Percentiles rank a stretch among this genome's conserved stretches.
These are phyloP conservation scores for Gracilariopsis chorda DNA, from an alignment of 23 red algal species.

Conservation along the genomic window DNA sequence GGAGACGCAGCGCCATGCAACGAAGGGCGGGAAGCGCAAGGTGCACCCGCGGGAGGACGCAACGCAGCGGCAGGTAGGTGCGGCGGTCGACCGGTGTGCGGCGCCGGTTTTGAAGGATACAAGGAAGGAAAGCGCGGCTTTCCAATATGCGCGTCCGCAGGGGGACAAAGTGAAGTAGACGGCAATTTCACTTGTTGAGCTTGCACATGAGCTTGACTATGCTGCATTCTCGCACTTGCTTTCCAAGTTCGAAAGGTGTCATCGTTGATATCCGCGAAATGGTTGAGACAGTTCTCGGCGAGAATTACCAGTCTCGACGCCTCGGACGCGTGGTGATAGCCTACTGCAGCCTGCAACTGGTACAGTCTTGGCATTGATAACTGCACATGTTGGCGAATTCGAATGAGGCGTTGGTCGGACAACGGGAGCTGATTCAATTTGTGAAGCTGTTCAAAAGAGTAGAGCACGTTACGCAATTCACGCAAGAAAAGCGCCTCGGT, in stretches of 20 bases:
- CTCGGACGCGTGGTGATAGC: neutral
- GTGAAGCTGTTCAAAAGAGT: neutral
- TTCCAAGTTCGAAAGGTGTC: neutral
- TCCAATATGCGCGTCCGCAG: too few species aligned
- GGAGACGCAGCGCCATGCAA: too few species aligned
- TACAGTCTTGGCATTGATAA: neutral
- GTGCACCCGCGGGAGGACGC: too few species aligned
- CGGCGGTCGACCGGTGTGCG: too few species aligned
- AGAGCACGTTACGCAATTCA: neutral
- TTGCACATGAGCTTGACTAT: too few species aligned
- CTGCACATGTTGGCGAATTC: neutral
- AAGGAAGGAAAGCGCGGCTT: constrained; percentile 11
- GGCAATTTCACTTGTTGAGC: too few species aligned
- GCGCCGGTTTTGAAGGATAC: too few species aligned
- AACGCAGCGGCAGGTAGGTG: too few species aligned
- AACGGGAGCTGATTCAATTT: neutral
- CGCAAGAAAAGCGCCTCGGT: neutral
- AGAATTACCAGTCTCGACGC: neutral
- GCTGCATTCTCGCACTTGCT: neutral
- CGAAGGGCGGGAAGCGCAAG: too few species aligned
- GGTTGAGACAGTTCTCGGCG: neutral
- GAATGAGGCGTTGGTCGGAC: neutral
- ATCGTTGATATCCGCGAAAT: neutral
- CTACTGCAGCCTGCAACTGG: neutral
- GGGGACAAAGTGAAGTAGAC: too few species aligned